These are phyloP conservation scores for Fragosphaeria purpurea DNA, from an alignment of 2,329 filamentous ascomycete species.

Conservation along the genomic window DNA sequence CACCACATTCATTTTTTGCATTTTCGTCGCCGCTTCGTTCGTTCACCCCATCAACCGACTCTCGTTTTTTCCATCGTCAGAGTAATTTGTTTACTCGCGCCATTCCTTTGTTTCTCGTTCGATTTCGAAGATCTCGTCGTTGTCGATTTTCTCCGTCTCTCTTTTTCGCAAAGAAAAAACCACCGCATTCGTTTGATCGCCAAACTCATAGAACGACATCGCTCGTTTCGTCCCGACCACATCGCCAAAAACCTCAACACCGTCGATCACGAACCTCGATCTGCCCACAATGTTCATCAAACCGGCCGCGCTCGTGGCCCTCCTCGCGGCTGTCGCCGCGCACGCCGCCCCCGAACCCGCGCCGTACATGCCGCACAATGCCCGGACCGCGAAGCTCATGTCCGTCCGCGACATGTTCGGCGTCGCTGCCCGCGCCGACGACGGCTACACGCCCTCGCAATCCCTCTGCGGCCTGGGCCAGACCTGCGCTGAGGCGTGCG, in stretches of 20 bases:
- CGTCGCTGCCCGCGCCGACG: constrained; percentile 32
- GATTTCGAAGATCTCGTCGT: neutral
- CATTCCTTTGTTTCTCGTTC: constrained; percentile 6
- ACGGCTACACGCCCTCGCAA: constrained; percentile 40
- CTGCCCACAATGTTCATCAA: constrained; percentile 32
- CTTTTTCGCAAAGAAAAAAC: no score
- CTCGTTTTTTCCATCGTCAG: neutral
- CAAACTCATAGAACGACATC: no score
- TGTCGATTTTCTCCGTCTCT: neutral
- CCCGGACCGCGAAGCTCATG: constrained; percentile 22
- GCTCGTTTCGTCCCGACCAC: neutral
- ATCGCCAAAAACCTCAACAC: neutral
- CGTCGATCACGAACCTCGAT: neutral
- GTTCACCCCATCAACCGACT: neutral
- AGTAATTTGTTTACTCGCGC: constrained; percentile 9
- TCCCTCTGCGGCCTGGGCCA: constrained; percentile 37
- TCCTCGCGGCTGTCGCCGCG: constrained; percentile 28
- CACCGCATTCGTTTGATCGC: no score
- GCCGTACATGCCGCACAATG: constrained; percentile 22
- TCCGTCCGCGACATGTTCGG: constrained; percentile 28
- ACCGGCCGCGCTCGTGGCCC: constrained; percentile 31
- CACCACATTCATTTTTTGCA: neutral
- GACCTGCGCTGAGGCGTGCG: constrained; percentile 47
- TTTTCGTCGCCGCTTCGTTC: neutral
- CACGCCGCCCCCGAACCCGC: constrained; percentile 22